These are phyloP conservation scores for Magnusiomyces magnusii DNA, from an alignment of 1,139 yeast genomes.

Conservation along the genomic window DNA sequence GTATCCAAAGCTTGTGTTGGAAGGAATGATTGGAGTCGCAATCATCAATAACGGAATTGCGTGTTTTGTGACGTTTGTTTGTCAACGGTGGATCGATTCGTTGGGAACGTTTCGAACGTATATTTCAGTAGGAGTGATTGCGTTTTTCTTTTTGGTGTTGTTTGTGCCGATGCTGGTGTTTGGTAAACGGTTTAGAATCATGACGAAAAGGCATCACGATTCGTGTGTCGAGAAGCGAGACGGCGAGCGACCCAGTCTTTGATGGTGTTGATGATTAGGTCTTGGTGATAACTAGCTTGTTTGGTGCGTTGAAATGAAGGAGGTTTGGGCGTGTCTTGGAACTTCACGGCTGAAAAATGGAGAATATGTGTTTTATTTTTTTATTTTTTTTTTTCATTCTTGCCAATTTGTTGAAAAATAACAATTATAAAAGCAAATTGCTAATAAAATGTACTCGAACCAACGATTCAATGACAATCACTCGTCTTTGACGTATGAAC, in stretches of 20 bases:
- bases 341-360: too few relatives aligned
- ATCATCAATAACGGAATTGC: constrained; percentile 73
- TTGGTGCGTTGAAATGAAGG: too few relatives aligned
- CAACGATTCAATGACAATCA: too few relatives aligned
- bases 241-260: too few relatives aligned
- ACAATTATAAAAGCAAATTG: too few relatives aligned
- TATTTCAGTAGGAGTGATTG: constrained; percentile 64
- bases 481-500: neutral
- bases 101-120: constrained; percentile 66
- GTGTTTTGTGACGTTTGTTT: constrained; percentile 68
- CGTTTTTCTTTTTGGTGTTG: constrained; percentile 52
- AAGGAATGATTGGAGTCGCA: constrained; percentile 83
- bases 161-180: constrained; percentile 61
- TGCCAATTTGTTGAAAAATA: too few relatives aligned
- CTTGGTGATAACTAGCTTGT: too few relatives aligned
- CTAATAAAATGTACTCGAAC: too few relatives aligned
- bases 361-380: too few relatives aligned
- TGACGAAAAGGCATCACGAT: constrained; percentile 43
- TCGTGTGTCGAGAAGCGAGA: neutral
- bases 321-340: too few relatives aligned
- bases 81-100: constrained; percentile 63
- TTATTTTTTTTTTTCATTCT: too few relatives aligned
- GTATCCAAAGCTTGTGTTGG: constrained; percentile 57
- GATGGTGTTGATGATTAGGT: too few relatives aligned
- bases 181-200: constrained; percentile 62